A percentile compares a stretch with the other conserved stretches of the same genome.
phyloP scores from a whole-genome alignment of 2,329 filamentous ascomycete species.

The Paraphaeosphaeria minitans region DNA sequence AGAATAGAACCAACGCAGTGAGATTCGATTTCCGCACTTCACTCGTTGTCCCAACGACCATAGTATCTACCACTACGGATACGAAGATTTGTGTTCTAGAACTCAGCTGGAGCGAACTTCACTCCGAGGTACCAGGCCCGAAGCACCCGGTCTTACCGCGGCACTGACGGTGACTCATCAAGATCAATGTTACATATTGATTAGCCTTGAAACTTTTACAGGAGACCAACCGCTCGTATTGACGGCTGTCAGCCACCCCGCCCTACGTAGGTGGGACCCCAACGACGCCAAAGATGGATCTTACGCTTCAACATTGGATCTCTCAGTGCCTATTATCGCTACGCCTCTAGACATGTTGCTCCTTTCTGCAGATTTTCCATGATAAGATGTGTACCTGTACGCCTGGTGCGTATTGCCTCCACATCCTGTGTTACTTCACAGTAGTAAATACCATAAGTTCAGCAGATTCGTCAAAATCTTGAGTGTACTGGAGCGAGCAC shows the following conservation, averaged over 20 bases:
- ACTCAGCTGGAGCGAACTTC: not conserved
- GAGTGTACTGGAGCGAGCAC: not conserved
- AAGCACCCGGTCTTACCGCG: not conserved
- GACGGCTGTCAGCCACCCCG: not conserved
- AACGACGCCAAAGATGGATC: not conserved
- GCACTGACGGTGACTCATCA: not conserved
- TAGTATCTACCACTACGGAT: too few relatives aligned
- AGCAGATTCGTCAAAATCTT: not conserved
- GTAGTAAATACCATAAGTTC: not conserved
- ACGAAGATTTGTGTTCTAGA: not conserved
- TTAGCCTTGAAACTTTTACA: not conserved
- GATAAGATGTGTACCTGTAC: not conserved
- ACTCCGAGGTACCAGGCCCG: not conserved
- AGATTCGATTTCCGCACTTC: not conserved
- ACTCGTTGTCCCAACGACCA: not conserved
- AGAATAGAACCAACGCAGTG: not conserved
- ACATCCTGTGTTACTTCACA: not conserved
- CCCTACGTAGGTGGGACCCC: not conserved
- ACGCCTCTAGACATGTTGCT: not conserved
- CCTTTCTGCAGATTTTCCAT: not conserved
- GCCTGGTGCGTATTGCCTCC: not conserved
- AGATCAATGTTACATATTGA: not conserved
- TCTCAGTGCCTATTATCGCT: not conserved
- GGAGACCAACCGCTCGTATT: not conserved
- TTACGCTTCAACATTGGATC: not conserved